Base-by-base conservation (phyloP, 2,329 filamentous ascomycete species). In the Sarocladiaceae sp. region DNA sequence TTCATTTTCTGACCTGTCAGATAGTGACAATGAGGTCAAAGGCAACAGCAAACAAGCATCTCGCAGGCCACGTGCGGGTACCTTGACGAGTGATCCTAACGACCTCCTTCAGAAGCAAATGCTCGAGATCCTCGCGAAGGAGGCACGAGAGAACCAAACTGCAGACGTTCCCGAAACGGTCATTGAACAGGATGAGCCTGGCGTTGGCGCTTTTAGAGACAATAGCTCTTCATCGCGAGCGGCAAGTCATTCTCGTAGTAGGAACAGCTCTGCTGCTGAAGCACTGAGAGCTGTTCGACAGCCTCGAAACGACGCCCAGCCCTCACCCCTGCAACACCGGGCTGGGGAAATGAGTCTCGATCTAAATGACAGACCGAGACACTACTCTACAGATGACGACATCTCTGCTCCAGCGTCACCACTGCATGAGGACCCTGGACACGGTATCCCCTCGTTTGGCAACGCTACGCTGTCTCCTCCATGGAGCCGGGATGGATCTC, bases 401-500 rank as follows among this genome's bases (percentile, higher is more conserved):
- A 66, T 64, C 1, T 73, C 73, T 13, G 58, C 64, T 12, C 70
- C 72, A 9, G 61, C 72, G 23, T 81, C 78, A 0, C 78, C 78
- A 4, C 72, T 73, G 19, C 55, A 72, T n/a, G 71, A 66, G 37
- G 33, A 32, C 26, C 15, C 5, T n/a, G 40, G 33, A 13, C 26
- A 43, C 13, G 40, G 15, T 6, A 41, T 41, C 4, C 15, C 27
- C 57, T 67, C 4, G 51, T 70, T 60, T 58, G 71, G 48, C 62
- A 77, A 54, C 53, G 67, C 53, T 62, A 65, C 85, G 46, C 59
- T 84, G 7, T 85, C 83, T 3, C 76, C 81, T 2, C 67, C 73
- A 3, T 70, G 69, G 6, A 88, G 82, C 54, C 75, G 83, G 19
- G 71, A 76, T 2, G 68, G 69, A 2, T 88, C 85, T 6, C 83